These are phyloP conservation scores for Kockovaella imperatae DNA, from an alignment of 768 basidiomycete genomes.

Conservation along the genomic window DNA sequence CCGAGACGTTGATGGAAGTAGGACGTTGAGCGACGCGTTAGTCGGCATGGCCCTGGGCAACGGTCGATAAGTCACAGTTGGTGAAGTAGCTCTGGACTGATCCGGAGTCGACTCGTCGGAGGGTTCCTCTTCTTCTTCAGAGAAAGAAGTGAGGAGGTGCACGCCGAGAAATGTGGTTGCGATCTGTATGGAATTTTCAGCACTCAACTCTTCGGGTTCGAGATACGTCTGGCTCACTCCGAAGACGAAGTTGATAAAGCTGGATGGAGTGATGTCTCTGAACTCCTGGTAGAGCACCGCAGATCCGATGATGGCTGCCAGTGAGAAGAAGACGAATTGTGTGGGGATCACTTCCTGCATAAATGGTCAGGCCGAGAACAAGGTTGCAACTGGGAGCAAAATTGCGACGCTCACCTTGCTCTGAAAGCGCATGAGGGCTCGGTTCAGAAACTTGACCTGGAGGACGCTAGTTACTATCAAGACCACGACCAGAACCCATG, in stretches of 20 bases:
- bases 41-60: too few species aligned
- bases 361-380: constrained; percentile 1
- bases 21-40: constrained; percentile 15
- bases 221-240: constrained; percentile 21
- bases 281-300: constrained; percentile 94
- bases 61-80: too few species aligned
- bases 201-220: not conserved
- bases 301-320: constrained; percentile 86
- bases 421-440: constrained; percentile 83
- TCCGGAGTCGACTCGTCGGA: not conserved
- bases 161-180: constrained; percentile 84
- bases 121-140: constrained; percentile 1
- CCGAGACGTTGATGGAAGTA: constrained; percentile 5
- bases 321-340: constrained; percentile 89
- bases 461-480: constrained; percentile 44
- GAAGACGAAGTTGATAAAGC: constrained; percentile 35
- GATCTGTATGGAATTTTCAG: constrained; percentile 17
- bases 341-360: constrained; percentile 80
- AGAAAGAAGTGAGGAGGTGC: constrained; percentile 61
- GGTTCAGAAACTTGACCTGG: constrained; percentile 45
- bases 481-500: constrained; percentile 52
- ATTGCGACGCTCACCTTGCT: constrained; percentile 58
- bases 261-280: constrained; percentile 59
- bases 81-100: constrained; percentile 9
- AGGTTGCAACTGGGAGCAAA: not conserved